Base-by-base conservation (phyloP, 148 eudicot species). In the Persicaria tinctoria region DNA sequence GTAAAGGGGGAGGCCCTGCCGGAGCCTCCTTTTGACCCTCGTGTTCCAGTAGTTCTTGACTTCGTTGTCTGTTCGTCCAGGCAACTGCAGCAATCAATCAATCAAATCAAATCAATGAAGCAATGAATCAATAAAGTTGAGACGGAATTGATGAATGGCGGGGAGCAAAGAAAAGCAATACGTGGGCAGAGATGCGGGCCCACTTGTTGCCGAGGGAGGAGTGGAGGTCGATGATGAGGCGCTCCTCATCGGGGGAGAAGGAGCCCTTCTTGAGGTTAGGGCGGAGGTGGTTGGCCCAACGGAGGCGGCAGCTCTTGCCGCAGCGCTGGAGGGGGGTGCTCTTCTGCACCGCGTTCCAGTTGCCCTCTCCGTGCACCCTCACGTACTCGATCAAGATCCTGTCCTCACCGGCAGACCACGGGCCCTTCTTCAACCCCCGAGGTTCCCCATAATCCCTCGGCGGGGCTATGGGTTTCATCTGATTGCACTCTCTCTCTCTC, bases 41-140 rank as follows among this genome's bases (percentile, higher is more conserved):
- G 98, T 93, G 76, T 93, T 91, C 98, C 98, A 93, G 73, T 93
- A 93, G 53, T 93, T 93, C 75, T 93, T 93, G 3, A 93, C 90
- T 76, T 93, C 98, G 55, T 93, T 93, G 77, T 93, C 98, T 16
- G 98, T 93, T 79, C 98, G 76, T 4, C 98, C 98, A 0, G 95
- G 96, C 70, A 93, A 87, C 98, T 93, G 51, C 46, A 32, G 46
- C 7, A 38, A 41, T 46, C 48, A 38, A 68, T 13, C 17, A 8
- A n/a, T 41, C 9, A 10, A 68, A 18, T 50, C 53, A 50, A 59
- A 59, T 8, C 38, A 38, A 59, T 2, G 23, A 23, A 20, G 6
- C 59, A n/a, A 6, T 16, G 18, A 55, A 55, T 16, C 13, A 8
- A 60, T n/a, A n/a, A 9, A 11, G 6, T 51, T 11, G 7, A 14